Conservation (phyloP, 75 land plant genomes). For the Sequoia sempervirens region DNA sequence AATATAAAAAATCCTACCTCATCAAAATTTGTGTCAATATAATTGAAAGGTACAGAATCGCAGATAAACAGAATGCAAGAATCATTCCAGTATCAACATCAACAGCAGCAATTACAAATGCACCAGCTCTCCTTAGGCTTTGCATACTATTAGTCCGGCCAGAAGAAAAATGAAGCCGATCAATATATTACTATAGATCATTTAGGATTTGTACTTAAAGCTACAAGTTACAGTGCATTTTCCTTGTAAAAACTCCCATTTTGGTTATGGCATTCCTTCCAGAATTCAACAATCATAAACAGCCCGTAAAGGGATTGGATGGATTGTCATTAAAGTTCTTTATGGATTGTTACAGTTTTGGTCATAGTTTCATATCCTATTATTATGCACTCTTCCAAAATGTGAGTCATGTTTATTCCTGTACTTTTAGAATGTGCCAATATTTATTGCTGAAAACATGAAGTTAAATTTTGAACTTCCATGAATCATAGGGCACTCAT, state of each 20-base stretch:
- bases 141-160: neutral
- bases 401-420: neutral
- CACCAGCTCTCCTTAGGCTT: neutral
- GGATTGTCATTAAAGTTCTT: neutral
- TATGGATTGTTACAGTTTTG: neutral
- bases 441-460: neutral
- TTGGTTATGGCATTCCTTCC: neutral
- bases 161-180: neutral
- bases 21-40: neutral
- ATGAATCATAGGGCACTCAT: neutral
- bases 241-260: neutral
- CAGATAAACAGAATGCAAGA: neutral
- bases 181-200: neutral
- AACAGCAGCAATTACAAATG: neutral
- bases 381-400: neutral
- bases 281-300: neutral
- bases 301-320: neutral
- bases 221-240: neutral
- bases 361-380: neutral
- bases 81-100: neutral
- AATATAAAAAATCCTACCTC: no score
- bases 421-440: neutral
- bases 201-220: neutral
- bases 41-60: neutral
- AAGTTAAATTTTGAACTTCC: neutral